phyloP scores from a whole-genome alignment of 2,329 filamentous ascomycete genomes.

The Periconia sp. region DNA sequence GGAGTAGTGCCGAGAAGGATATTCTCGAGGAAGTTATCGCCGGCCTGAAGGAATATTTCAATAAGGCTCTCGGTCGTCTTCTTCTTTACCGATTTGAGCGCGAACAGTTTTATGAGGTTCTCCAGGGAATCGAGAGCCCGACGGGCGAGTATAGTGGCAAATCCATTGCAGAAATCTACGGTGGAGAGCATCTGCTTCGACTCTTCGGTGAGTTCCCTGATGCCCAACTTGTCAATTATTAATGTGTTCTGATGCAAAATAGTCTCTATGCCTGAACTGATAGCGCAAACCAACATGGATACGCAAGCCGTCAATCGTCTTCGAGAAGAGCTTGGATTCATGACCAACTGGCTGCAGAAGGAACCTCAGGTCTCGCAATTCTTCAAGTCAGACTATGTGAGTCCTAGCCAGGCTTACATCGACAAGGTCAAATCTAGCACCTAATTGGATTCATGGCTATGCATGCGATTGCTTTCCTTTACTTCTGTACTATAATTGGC shows the following conservation, averaged over 20 bases:
- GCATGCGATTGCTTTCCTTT: neutral
- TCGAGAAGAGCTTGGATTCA: conserved; percentile 83
- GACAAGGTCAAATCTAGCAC: conserved; percentile 60
- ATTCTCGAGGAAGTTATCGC: conserved; percentile 87
- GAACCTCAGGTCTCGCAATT: conserved; percentile 67
- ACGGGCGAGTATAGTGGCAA: conserved; percentile 69
- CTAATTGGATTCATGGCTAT: conserved; percentile 6
- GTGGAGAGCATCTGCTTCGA: conserved; percentile 86
- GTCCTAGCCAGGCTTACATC: conserved; percentile 69
- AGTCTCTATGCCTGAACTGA: conserved; percentile 90
- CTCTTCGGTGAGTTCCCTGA: conserved; percentile 71
- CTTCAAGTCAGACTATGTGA: conserved; percentile 77
- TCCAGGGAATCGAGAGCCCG: conserved; percentile 65
- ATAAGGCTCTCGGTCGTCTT: conserved; percentile 83
- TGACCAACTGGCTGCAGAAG: conserved; percentile 82
- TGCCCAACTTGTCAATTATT: neutral
- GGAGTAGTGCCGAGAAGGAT: conserved; percentile 68
- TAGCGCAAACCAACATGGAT: conserved; percentile 98
- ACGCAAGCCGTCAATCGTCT: conserved; percentile 84
- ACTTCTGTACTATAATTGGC: neutral
- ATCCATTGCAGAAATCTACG: conserved; percentile 78
- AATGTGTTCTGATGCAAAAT: conserved; percentile 5
- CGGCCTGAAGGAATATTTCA: conserved; percentile 91
- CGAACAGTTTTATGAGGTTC: conserved; percentile 78
- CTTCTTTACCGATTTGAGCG: conserved; percentile 94